Evolutionary conservation across 495 filamentous ascomycete genomes (phyloP).

Genomic region (Rhypophila decipiens): DNA sequence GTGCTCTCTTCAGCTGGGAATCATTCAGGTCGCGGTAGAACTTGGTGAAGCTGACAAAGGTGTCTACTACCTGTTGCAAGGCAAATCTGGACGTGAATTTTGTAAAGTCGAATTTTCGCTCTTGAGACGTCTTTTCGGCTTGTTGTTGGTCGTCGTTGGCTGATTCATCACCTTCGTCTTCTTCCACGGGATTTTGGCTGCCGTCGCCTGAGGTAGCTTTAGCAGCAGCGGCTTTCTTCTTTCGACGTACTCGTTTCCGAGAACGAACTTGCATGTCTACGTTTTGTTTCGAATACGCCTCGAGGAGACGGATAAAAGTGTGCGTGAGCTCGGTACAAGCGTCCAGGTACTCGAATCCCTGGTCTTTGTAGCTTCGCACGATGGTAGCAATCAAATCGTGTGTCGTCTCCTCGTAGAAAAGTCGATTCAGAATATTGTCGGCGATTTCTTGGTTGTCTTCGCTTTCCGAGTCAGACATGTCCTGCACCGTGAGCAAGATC

Average conservation of each 20-base stretch:
- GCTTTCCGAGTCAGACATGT: constrained; percentile 76
- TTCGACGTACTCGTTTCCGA: constrained; percentile 57
- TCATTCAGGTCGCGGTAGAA: constrained; percentile 78
- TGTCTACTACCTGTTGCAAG: constrained; percentile 78
- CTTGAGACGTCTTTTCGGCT: constrained; percentile 61
- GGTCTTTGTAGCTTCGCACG: constrained; percentile 77
- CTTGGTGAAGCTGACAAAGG: constrained; percentile 72
- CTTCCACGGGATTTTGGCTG: constrained; percentile 30
- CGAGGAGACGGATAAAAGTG: constrained; percentile 86
- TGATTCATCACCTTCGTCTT: constrained; percentile 56
- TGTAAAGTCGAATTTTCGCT: constrained; percentile 91
- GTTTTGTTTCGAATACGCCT: constrained; percentile 91
- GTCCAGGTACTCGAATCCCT: constrained; percentile 90
- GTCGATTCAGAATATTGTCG: constrained; percentile 91
- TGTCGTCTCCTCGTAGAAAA: constrained; percentile 96
- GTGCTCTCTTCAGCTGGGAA: constrained; percentile 82
- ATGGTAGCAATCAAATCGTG: constrained; percentile 80
- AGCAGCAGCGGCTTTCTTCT: constrained; percentile 54
- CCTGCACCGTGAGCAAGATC: constrained; percentile 85
- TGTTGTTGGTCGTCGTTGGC: constrained; percentile 71
- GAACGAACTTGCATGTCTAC: constrained; percentile 87
- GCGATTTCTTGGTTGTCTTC: constrained; percentile 98
- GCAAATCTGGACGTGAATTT: constrained; percentile 76
- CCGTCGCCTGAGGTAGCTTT: constrained; percentile 17
- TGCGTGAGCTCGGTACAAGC: constrained; percentile 86